Base-by-base conservation (phyloP, 2,329 filamentous ascomycete species). In the Colletotrichum horii region DNA sequence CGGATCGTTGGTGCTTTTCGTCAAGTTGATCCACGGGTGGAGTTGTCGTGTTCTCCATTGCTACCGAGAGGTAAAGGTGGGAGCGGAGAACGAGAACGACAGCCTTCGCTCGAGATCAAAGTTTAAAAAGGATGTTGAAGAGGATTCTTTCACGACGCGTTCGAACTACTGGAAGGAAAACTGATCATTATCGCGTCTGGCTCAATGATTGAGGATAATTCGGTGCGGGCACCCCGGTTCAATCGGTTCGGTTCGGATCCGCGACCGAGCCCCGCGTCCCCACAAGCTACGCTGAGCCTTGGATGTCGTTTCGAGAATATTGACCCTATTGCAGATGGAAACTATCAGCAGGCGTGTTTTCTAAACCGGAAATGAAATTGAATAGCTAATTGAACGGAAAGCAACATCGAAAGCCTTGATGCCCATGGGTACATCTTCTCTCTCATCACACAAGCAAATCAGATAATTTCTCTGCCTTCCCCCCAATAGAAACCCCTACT, bases 61-160 rank as follows among this genome's bases (percentile, higher is more conserved):
- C 43, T 7, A 9, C 43, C n/a, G n/a, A 22, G n/a, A 22, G n/a
- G n/a, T 52, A 22, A 48, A 8, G 9, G 5, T 14, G n/a, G 11
- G n/a, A 52, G 4, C n/a, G n/a, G 6, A 52, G 43, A 1, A 52
- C 19, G 43, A 52, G 11, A 22, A 52, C 43, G 6, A 52, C 0
- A 0, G n/a, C n/a, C 0, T 12, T n/a, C 38, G 1, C 43, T 52
- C 43, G 0, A 22, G n/a, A 0, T 48, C 19, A 2, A 48, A n/a
- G 3, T n/a, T 3, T 9, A 9, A 43, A 4, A n/a, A 48, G 19
- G 2, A 16, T 9, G 4, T 8, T 3, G 16, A 2, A 38, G 38
- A 48, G 6, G 1, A 6, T 12, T n/a, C 19, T 12, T n/a, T 48
- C 3, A n/a, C 19, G 9, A 7, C 38, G 38, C 38, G 19, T 12